Base-by-base conservation (phyloP, 495 filamentous ascomycete species). In the Astrocystis sublimbata region DNA sequence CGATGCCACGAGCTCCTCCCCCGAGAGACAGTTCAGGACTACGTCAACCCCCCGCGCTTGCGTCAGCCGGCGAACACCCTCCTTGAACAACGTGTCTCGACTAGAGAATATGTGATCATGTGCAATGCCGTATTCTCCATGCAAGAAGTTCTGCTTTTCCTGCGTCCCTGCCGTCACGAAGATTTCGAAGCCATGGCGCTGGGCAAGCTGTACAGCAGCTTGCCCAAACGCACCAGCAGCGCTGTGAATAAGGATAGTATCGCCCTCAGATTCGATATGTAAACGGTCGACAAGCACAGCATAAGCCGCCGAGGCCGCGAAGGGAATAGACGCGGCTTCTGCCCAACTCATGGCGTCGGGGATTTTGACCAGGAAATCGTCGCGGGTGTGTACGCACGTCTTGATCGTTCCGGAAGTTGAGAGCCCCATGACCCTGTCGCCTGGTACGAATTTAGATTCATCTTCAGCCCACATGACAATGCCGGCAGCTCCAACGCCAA, bases 1-100 rank as follows among this genome's bases (percentile, higher is more conserved):
- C 3, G 75, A 73, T 49, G 73, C 70, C 33, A 67, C 64, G 9
- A 76, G 65, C 2, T 43, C 61, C 19, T 76, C 73, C 7, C 75
- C 76, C 0, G 73, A 64, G 8, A 88, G 64, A 3, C 83, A 84
- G 63, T 88, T 88, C 19, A 62, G 28, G 15, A 62, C 60, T n/a
- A 62, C 7, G 33, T 62, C 49, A n/a, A 62, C 60, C 9, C 60
- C 60, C 2, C 60, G 51, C 1, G 38, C 33, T 26, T 26, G 12
- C 2, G 60, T 62, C 13, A 56, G 21, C 17, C 30, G 12, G 10
- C 19, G 33, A 13, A 62, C 24, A 5, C 60, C 60, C 24, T 54
- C 28, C 26, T 57, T 62, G 23, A 62, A 62, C 8, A 40, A 62
- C 7, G 19, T 36, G 23, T 47, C 60, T 28, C 51, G 47, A 33